Base-by-base conservation (phyloP, 192 early-diverging fungal species). In the Chytriomyces sp. region DNA sequence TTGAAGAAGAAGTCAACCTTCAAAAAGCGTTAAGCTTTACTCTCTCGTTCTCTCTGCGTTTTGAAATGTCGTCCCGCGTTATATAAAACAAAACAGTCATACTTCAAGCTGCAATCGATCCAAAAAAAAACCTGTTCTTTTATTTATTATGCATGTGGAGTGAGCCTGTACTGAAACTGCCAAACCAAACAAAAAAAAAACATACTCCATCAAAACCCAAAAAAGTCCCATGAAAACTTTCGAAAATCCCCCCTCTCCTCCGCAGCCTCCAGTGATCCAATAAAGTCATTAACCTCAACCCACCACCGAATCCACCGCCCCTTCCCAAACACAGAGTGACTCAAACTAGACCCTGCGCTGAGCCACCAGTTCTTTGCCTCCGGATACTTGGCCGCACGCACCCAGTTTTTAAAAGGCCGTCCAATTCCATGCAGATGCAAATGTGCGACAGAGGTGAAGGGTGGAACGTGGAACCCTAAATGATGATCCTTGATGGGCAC, bases 391-490 rank as follows among this genome's bases (percentile, higher is more conserved):
- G 69, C 46, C 7, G 60, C 61, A 13, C 82, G 70, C 5, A 83
- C 47, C 77, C 77, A 79, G 61, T 76, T 79, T 20, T 74, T 68
- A 72, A 88, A 92, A 3, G 88, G 85, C 71, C 82, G 78, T 1
- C 81, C 91, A 5, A 92, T 67, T 8, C 85, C 86, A 82, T 92
- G 91, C 18, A 92, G 72, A 77, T 92, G 92, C 26, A 93, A 74
- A 83, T 93, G 92, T 23, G 82, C 46, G n/a, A 93, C 83, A 3
- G 85, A 85, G 45, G 85, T 89, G 77, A 90, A 93, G 0, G 91
- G 91, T 11, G 92, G 92, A 6, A 91, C 78, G 72, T 93, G 92
- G 76, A 92, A 93, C 8, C 92, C 91, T 8, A 92, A 46, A 10
- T 85, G 75, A 20, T 75, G 77, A 10, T 83, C 70, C 8, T 66